A percentile compares a stretch with the other conserved stretches of the same genome.
Conservation (phyloP, 768 basidiomycete species). For the Lactarius deliciosus region DNA sequence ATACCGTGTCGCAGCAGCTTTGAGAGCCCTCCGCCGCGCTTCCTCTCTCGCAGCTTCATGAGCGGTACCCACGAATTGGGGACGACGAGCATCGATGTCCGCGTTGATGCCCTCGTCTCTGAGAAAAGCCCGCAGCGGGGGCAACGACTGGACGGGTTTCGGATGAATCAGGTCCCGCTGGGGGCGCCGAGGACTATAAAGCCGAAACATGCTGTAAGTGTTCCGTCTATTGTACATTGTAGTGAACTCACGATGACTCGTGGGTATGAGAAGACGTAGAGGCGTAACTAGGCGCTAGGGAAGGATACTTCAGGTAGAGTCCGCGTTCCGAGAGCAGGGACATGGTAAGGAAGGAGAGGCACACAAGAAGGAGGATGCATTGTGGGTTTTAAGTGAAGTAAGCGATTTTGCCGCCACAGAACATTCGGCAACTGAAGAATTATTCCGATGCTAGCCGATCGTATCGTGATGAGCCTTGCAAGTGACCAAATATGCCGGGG, state of each 20-base stretch:
- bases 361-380: constrained; percentile 18
- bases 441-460: constrained; percentile 23
- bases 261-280: constrained; percentile 18
- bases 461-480: neutral
- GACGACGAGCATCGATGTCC: constrained; percentile 16
- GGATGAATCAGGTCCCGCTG: constrained; percentile 19
- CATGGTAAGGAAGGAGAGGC: constrained; percentile 25
- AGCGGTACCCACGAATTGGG: constrained; percentile 1
- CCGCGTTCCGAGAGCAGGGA: constrained; percentile 27
- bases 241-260: constrained; percentile 14
- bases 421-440: constrained; percentile 20
- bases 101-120: constrained; percentile 22
- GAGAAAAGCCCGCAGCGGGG: constrained; percentile 27
- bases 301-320: constrained; percentile 19
- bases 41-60: constrained; percentile 25
- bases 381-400: constrained; percentile 26
- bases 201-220: neutral
- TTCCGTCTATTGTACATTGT: neutral
- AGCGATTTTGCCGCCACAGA: constrained; percentile 23
- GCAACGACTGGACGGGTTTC: constrained; percentile 24
- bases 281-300: constrained; percentile 22
- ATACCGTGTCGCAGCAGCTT: constrained; percentile 22
- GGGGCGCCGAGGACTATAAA: constrained; percentile 13
- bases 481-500: constrained; percentile 13
- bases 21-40: constrained; percentile 24